Base-by-base conservation (phyloP, 306 rosid species). In the Trifolium subterraneum region DNA sequence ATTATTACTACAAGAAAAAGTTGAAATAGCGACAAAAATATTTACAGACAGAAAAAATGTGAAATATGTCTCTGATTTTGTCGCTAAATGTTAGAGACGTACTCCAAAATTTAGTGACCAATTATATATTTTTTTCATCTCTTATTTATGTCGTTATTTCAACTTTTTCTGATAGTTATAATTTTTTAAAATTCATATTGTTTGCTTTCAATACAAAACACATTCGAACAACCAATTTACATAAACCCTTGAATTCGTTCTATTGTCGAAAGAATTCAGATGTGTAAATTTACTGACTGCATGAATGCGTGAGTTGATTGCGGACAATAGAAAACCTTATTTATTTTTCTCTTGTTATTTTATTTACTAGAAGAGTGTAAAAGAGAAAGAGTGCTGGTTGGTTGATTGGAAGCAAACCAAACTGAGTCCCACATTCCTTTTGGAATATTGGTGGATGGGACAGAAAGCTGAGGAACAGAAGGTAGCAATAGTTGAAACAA, bases 381-480 rank as follows among this genome's bases (percentile, higher is more conserved):
- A 54, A 48, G 33, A 7, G 69, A 18, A 62, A 48, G 59, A 76
- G 84, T 85, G 90, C 80, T 83, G 89, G 87, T 75, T 86, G 90
- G 86, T 78, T 85, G 82, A 89, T 81, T 87, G 89, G 86, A 72
- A 84, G 89, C 86, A 82, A 80, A 80, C 47, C 63, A 20, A 77
- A 72, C 3, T 51, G 87, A 88, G 96, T 82, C 90, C 90, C 95
- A 88, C 89, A 86, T 86, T 88, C 85, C 78, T 78, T 84, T 88
- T 78, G 96, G 90, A 89, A 86, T 89, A 82, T 87, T 83, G 83
- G 90, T 84, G 89, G 98, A 93, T 89, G 95, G 93, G 97, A 93
- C 96, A 91, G 96, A 93, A 91, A 89, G 98, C 85, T 91, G 88
- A 80, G 88, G 92, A 91, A 93, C 98, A 89, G 96, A 93, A 85